phyloP scores from a whole-genome alignment of 225 moss, liverwort and hornwort species.

The Sphagnum contortum region DNA sequence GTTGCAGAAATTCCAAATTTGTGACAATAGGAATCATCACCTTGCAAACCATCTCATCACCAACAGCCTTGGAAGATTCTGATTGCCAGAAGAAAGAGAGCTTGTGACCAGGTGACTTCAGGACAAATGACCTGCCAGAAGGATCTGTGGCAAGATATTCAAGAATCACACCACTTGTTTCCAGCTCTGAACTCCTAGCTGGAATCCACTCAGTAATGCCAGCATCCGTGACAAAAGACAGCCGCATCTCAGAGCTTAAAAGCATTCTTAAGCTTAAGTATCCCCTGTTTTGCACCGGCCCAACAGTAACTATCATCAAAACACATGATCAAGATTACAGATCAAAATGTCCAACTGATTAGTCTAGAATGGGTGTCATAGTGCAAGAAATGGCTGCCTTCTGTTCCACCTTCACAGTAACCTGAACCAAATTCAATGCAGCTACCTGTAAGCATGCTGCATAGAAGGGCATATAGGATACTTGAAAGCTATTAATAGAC shows the following conservation, averaged over 20 bases:
- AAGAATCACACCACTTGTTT: conserved; percentile 11
- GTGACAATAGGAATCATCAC: conserved; percentile 1
- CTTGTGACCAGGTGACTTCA: conserved; percentile 13
- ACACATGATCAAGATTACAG: too few species aligned
- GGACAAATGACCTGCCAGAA: conserved; percentile 17
- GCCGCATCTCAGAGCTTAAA: conserved; percentile 21
- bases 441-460: too few species aligned
- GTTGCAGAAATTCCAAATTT: too few species aligned
- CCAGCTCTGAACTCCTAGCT: conserved; percentile 8
- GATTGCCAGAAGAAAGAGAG: conserved; percentile 27
- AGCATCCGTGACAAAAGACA: conserved; percentile 20
- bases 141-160: conserved; percentile 21
- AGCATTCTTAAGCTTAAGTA: conserved; percentile 27
- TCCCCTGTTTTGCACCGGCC: conserved; percentile 13
- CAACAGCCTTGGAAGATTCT: conserved; percentile 17
- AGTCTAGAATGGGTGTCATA: too few species aligned
- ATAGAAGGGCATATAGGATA: too few species aligned
- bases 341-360: too few species aligned
- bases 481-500: too few species aligned
- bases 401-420: too few species aligned
- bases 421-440: too few species aligned
- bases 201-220: conserved; percentile 22
- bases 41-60: conserved; percentile 18
- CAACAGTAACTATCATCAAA: too few species aligned
- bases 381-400: too few species aligned